Evolutionary conservation across 257 asterid species (phyloP).

Genomic region (Nemophila menziesii): DNA sequence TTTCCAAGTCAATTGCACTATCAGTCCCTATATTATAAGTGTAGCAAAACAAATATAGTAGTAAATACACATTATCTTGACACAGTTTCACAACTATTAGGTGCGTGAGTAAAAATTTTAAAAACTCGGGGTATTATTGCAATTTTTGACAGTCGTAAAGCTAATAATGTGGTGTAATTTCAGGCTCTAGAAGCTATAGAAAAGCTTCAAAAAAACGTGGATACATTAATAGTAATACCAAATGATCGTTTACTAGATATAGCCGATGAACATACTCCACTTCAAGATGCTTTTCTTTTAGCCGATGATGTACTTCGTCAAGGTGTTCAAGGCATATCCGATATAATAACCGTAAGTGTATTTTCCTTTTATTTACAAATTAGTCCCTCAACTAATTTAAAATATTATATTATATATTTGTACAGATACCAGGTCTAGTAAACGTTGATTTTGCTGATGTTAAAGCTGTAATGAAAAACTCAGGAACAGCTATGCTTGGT

Average conservation of each 20-base stretch:
- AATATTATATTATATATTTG: not conserved
- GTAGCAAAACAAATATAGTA: no score
- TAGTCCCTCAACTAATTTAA: not conserved
- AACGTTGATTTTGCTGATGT: constrained; percentile 99
- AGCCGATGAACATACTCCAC: constrained; percentile 87
- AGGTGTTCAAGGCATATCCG: constrained; percentile 98
- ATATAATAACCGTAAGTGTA: constrained; percentile 70
- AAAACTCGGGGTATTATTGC: no score
- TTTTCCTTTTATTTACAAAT: not conserved
- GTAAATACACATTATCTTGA: no score
- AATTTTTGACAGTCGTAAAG: no score
- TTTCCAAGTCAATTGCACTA: no score
- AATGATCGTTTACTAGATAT: constrained; percentile 89
- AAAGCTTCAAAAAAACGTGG: constrained; percentile 91
- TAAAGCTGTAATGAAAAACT: constrained; percentile 95
- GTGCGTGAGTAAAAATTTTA: no score
- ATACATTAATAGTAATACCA: constrained; percentile 92
- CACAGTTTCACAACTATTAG: no score
- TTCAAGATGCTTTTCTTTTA: constrained; percentile 96
- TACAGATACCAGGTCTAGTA: constrained; percentile 93
- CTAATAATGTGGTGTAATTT: constrained; percentile 12
- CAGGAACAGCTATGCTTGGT: constrained; percentile 99
- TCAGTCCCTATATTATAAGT: no score
- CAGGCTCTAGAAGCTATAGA: constrained; percentile 98
- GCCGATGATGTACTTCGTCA: constrained; percentile 98